These are phyloP conservation scores for Cyclotella choctawhatcheeana DNA, from an alignment of 108 stramenopile species.

Conservation along the genomic window DNA sequence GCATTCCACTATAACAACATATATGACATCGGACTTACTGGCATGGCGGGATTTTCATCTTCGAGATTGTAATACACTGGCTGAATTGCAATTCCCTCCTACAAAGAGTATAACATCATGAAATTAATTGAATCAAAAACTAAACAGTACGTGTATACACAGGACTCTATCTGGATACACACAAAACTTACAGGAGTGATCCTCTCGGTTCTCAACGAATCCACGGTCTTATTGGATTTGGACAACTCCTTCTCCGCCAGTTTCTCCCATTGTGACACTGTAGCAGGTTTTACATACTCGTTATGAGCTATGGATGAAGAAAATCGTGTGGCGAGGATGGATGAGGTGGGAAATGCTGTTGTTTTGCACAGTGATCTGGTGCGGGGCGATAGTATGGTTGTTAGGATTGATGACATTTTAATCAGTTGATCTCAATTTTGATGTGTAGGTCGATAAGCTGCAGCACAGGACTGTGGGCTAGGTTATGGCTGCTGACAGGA, in stretches of 20 bases:
- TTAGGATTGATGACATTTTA: slow-evolving; percentile 1
- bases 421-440: not conserved
- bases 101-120: slow-evolving; percentile 41
- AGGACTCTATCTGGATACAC: not conserved
- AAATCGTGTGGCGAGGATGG: not conserved
- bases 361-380: not conserved
- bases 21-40: too few species aligned
- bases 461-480: too few species aligned
- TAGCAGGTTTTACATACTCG: slow-evolving; percentile 27
- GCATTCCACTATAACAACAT: too few species aligned
- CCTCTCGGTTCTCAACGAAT: slow-evolving; percentile 65
- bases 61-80: slow-evolving; percentile 92
- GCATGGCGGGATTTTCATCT: slow-evolving; percentile 70
- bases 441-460: too few species aligned
- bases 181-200: slow-evolving; percentile 61
- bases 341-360: slow-evolving; percentile 3
- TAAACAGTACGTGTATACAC: not conserved
- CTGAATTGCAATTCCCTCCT: slow-evolving; percentile 90
- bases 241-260: slow-evolving; percentile 77
- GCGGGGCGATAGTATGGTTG: not conserved
- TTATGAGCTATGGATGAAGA: not conserved
- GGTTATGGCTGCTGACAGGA: not conserved
- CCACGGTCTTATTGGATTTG: slow-evolving; percentile 56
- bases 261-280: slow-evolving; percentile 68
- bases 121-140: not conserved